Base-by-base conservation (phyloP, 768 basidiomycete species). In the Rhodosporidiobolus sp. region DNA sequence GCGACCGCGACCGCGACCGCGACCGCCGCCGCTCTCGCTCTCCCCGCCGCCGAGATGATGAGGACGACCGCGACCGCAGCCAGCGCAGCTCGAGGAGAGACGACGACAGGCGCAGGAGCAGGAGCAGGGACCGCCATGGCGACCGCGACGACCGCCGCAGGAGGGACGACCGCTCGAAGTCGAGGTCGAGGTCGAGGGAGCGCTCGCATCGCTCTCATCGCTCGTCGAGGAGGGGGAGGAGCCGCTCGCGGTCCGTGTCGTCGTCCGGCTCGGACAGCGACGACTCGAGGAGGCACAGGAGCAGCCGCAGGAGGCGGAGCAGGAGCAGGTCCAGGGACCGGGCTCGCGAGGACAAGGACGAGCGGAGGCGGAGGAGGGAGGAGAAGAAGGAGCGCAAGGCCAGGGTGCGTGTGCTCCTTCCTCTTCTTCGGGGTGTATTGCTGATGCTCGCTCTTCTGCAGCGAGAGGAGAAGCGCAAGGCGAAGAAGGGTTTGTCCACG, bases 331-430 rank as follows among this genome's bases (percentile, higher is more conserved):
- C 58, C 43, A 49, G 62, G 35, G 26, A 49, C n/a, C 50, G 63
- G 30, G 66, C 55, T 26, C 32, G 59, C 35, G 63, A 66, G 16
- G 49, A 55, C 34, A 67, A 67, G 70, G 65, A 71, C 14, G 69
- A 74, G 9, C 46, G 70, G 20, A 46, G 73, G 60, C 32, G 53
- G 49, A 30, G 74, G 17, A 35, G 74, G 35, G 63, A 75, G 50
- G 74, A 76, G 67, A 76, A 76, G 64, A 65, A 76, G 68, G 74
- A 69, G 38, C 62, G 70, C 50, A 72, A 69, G 59, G 74, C 67
- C 20, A 66, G 49, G 53, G 69, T 67, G 50, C 32, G 67, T 24
- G 5, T 10, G 20, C 30, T 49, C 8, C 53, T 58, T 32, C 16
- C 24, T 4, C 24, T 58, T 14, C 2, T 12, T 30, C 30, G 32